Conservation (phyloP, 2,329 filamentous ascomycete species). For the Ophiostoma quercus region DNA sequence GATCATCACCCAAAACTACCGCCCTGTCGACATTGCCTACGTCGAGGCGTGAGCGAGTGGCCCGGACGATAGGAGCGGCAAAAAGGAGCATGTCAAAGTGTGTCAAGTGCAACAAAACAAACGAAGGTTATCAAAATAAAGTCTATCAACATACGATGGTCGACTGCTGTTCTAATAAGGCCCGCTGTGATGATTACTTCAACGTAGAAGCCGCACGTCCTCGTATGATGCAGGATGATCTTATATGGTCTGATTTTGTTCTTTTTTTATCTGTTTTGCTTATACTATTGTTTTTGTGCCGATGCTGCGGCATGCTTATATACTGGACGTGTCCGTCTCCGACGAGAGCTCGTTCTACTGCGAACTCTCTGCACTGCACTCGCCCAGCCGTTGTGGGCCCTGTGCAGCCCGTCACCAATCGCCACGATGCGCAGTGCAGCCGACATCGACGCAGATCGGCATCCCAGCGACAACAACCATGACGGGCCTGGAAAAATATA, state of each 20-base stretch:
- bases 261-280: constrained; percentile 21
- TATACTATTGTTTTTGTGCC: constrained; percentile 15
- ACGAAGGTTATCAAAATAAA: not conserved
- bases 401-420: not conserved
- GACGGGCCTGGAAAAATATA: not conserved
- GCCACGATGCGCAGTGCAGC: not conserved
- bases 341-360: not conserved
- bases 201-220: not conserved
- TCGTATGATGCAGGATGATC: not conserved
- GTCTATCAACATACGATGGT: not conserved
- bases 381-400: not conserved
- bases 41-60: constrained; percentile 25
- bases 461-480: not conserved
- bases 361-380: not conserved
- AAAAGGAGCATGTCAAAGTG: not conserved
- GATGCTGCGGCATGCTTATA: not conserved
- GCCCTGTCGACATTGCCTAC: constrained; percentile 35
- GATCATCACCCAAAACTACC: constrained; percentile 34
- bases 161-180: not conserved
- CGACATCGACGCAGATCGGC: not conserved
- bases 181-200: not conserved
- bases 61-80: not conserved
- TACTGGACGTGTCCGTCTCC: not conserved
- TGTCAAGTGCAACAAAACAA: not conserved
- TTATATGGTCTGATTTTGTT: constrained; percentile 20